These are phyloP conservation scores for Hypseocharis bilobata DNA, from an alignment of 441 rosid species.

Conservation along the genomic window DNA sequence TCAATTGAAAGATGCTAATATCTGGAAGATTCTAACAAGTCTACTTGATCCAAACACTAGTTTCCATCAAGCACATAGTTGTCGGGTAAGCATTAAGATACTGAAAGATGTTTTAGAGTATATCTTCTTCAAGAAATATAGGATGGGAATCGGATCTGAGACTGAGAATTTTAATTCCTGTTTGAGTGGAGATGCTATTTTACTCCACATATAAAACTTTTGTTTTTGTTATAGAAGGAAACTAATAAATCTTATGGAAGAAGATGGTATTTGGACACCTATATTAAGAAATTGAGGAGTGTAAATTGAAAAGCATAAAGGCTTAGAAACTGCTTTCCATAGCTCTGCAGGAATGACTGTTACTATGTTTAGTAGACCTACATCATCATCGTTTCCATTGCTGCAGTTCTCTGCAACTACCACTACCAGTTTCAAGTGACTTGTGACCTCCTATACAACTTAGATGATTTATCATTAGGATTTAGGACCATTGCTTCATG, in stretches of 20 bases:
- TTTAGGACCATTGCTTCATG: neutral
- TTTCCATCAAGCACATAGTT: conserved; percentile 47
- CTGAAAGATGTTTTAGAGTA: conserved; percentile 10
- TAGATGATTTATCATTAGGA: neutral
- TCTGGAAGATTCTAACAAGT: conserved; percentile 74
- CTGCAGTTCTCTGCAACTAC: too few relatives aligned
- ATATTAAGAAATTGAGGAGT: neutral
- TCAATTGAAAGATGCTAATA: conserved; percentile 83
- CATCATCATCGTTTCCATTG: neutral
- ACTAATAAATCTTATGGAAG: neutral
- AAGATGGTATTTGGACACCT: neutral
- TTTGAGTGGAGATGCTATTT: neutral
- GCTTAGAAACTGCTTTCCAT: neutral
- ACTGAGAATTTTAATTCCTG: neutral
- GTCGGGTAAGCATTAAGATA: conserved; percentile 55
- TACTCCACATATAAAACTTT: neutral
- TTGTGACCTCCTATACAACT: neutral
- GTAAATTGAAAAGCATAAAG: neutral
- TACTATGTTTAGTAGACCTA: neutral
- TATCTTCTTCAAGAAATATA: neutral
- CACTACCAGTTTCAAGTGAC: neutral
- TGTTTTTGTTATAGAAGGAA: neutral
- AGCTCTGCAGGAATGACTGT: conserved; percentile 1
- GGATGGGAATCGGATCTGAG: neutral
- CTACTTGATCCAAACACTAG: conserved; percentile 70